Base-by-base conservation (phyloP, 176 grass and related monocot genomes). In the Oryza punctata region DNA sequence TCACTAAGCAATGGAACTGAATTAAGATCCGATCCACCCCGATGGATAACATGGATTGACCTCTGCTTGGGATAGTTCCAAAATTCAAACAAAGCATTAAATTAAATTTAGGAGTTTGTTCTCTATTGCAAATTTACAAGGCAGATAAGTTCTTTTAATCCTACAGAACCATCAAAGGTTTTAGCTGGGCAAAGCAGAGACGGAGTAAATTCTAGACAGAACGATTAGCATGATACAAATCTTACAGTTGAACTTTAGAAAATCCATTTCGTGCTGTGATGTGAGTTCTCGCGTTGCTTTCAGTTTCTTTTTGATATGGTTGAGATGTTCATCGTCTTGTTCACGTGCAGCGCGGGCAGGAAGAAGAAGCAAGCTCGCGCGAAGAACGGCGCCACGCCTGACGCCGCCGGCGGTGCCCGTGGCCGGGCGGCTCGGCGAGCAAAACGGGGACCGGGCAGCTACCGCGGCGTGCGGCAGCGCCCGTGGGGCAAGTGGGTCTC, bases 401-500 rank as follows among this genome's bases (percentile, higher is more conserved):
- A 11, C 19, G 16, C 21, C 19, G 12, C 21, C n/a, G 78, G 33
- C 60, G 77, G 54, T 26, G 73, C 47, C 40, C 78, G 54, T 26
- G 73, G 40, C 40, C 81, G 78, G 25, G 27, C 61, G 46, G 74
- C 52, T 32, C 84, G 33, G 70, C 81, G 18, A 73, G 78, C 85
- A 9, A 75, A 69, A 71, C 82, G 85, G 14, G 85, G 78, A 2
- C 85, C 82, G 3, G 85, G 91, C 59, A 72, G 3, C n/a, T 97
- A 76, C 86, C 86, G 89, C 38, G 91, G 94, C 12, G 82, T 93
- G 47, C 80, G 94, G 68, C 94, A 93, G 77, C 88, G 91, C 71
- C 88, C 3, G 66, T 93, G 87, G 84, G 94, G 89, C 65, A 97
- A 89, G 84, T 93, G 94, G 91, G 91, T 88, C 46, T 54, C 91